Base-by-base conservation (phyloP, 2,329 filamentous ascomycete species). In the Periconia sp. region DNA sequence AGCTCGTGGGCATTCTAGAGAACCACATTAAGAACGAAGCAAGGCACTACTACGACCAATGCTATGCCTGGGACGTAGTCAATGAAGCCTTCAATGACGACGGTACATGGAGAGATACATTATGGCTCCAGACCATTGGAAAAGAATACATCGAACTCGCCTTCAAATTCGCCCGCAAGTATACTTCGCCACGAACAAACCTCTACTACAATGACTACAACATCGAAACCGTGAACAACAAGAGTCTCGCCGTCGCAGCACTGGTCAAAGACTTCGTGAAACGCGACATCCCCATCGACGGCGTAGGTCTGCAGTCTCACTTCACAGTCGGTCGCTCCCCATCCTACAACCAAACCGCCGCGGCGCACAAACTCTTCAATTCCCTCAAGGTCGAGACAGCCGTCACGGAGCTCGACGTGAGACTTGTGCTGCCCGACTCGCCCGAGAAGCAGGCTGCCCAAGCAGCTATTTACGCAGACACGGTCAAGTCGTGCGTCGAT, bases 181-280 rank as follows among this genome's bases (percentile, higher is more conserved):
- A 75, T 22, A 79, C 78, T 1, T 79, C 82, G 43, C 77, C 80
- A 0, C 60, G 70, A 16, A 77, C 81, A 17, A 84, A 83, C 69
- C 72, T 87, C 22, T 84, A 82, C 61, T 81, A 81, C 68, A 84
- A 84, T 63, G 80, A 84, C 66, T 86, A 85, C 73, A 83, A 80
- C 66, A 80, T 85, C 50, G 83, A 86, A 66, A 72, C 66, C 4
- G 72, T 76, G 6, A 77, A 79, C 11, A 74, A 76, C n/a, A 77
- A 76, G 43, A 54, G 61, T 22, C 55, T 46, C 30, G 65, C 66
- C n/a, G 63, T 69, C 3, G 59, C 59, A 24, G 48, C 54, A 26
- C 41, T 71, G 15, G 62, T 68, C 46, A 64, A 65, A 39, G 60
- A 61, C 19, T 65, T 74, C 33, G 47, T 66, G 34, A 60, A 61